Base-by-base conservation (phyloP, 2,329 filamentous ascomycete genomes). In the Triangularia setosa region DNA sequence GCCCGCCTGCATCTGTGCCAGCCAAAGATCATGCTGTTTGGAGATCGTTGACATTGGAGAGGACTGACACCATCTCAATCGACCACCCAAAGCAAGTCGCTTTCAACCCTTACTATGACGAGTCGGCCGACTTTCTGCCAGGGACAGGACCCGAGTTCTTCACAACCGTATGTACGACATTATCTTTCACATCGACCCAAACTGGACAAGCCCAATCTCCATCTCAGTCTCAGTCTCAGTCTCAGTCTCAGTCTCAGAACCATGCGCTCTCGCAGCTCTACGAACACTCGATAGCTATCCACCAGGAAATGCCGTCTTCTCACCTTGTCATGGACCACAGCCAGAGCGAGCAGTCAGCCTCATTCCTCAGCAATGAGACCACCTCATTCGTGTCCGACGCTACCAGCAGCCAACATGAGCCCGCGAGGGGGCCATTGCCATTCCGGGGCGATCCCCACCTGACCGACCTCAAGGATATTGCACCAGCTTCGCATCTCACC, bases 231-330 rank as follows among this genome's bases (percentile, higher is more conserved):
- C 33, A 40, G n/a, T 48, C 40, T 21, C 40, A 11, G 18, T 21
- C 40, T 9, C n/a, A 48, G n/a, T 48, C 40, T 40, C 35, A 40
- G 16, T 40, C 35, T 8, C 40, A 48, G 58, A 68, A 75, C 27
- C 73, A 78, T 18, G 67, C 80, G 0, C 75, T 88, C 3, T 83
- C 85, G 3, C 83, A 88, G 63, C 96, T 95, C 74, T 90, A 92
- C 70, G 86, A 95, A 68, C 87, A 94, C 71, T 95, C 92, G 0
- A 83, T 96, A 58, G 84, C 87, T 1, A 78, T 89, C 14, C 87
- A 96, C 73, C 83, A 91, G 67, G 84, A 87, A 14, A 75, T 90
- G 3, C 76, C 84, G 1, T 90, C 87, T 0, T 90, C 88, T 1
- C 84, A 90, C 65, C 78, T 88, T 18, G 72, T 70, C 24, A 60